Conservation (phyloP, 2,329 filamentous ascomycete genomes). For the Ceratocystis ficicola region DNA sequence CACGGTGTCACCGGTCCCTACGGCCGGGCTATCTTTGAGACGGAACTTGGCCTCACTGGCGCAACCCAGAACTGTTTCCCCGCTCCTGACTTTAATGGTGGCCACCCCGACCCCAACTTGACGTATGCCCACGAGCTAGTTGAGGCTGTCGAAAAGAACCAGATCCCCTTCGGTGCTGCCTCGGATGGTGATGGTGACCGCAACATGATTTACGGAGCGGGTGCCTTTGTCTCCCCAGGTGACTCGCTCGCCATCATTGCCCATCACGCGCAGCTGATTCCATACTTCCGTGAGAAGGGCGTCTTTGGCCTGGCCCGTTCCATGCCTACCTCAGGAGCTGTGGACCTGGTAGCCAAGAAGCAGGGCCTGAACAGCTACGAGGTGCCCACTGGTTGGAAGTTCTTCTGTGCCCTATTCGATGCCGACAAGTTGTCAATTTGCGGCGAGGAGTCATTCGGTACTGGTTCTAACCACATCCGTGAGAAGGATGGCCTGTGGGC, state of each 20-base stretch:
- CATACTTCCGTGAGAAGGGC: slow-evolving; percentile 96
- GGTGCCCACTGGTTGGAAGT: slow-evolving; percentile 97
- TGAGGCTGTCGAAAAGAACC: slow-evolving; percentile 79
- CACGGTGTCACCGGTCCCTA: slow-evolving; percentile 93
- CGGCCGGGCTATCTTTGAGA: slow-evolving; percentile 85
- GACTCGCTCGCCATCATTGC: slow-evolving; percentile 97
- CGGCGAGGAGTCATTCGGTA: slow-evolving; percentile 96
- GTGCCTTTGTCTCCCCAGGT: slow-evolving; percentile 90
- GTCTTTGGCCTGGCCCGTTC: slow-evolving; percentile 90
- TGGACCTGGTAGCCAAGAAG: slow-evolving; percentile 90
- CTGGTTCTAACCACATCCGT: slow-evolving; percentile 94
- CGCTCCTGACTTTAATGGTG: slow-evolving; percentile 88
- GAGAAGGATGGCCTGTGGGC: slow-evolving; percentile 99
- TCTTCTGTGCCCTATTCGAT: slow-evolving; percentile 94
- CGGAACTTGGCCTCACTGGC: slow-evolving; percentile 72
- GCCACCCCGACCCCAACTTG: slow-evolving; percentile 95
- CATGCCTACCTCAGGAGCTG: slow-evolving; percentile 93
- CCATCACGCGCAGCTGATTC: slow-evolving; percentile 89
- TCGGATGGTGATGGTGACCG: slow-evolving; percentile 96
- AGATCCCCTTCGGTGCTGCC: slow-evolving; percentile 89
- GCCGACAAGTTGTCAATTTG: slow-evolving; percentile 95
- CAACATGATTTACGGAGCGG: slow-evolving; percentile 99
- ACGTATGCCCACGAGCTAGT: slow-evolving; percentile 94
- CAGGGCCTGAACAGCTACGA: slow-evolving; percentile 88
- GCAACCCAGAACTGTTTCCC: slow-evolving; percentile 84